Evolutionary conservation across 169 alveolate species (phyloP).

Genomic region (Eimeria praecox): DNA sequence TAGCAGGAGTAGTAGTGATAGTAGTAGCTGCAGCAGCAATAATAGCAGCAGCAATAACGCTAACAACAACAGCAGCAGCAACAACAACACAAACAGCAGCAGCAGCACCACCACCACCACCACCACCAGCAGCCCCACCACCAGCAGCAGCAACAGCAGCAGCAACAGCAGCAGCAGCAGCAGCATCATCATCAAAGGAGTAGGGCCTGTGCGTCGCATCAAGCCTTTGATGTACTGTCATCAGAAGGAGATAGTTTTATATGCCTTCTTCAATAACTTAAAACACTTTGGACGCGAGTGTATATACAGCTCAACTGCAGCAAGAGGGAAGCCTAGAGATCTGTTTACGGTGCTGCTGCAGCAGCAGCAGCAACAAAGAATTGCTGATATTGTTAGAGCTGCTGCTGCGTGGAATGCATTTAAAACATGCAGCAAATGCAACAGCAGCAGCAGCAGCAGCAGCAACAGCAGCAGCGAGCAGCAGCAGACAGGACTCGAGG

Average conservation of each 20-base stretch:
- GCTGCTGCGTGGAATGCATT: not conserved
- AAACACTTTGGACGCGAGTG: too few relatives aligned
- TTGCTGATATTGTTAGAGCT: too few relatives aligned
- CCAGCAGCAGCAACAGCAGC: not conserved
- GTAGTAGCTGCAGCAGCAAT: not conserved
- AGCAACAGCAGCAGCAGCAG: not conserved
- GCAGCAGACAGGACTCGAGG: not conserved
- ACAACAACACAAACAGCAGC: not conserved
- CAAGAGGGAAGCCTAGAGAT: not conserved
- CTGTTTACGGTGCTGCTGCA: not conserved
- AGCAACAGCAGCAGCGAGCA: constrained; percentile 2
- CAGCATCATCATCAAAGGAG: too few relatives aligned
- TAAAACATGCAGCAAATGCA: too few relatives aligned
- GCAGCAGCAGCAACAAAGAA: constrained; percentile 23
- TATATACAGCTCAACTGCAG: constrained; percentile 3
- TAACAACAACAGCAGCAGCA: not conserved
- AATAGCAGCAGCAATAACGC: not conserved
- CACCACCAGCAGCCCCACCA: not conserved
- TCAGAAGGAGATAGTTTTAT: too few relatives aligned
- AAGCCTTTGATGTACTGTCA: too few relatives aligned
- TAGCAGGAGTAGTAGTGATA: not conserved
- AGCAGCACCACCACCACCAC: too few relatives aligned
- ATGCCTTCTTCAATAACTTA: too few relatives aligned
- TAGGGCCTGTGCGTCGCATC: too few relatives aligned
- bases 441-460: constrained; percentile 25